These are phyloP conservation scores for Xanthoconium stramineum DNA, from an alignment of 768 basidiomycete species.

Conservation along the genomic window DNA sequence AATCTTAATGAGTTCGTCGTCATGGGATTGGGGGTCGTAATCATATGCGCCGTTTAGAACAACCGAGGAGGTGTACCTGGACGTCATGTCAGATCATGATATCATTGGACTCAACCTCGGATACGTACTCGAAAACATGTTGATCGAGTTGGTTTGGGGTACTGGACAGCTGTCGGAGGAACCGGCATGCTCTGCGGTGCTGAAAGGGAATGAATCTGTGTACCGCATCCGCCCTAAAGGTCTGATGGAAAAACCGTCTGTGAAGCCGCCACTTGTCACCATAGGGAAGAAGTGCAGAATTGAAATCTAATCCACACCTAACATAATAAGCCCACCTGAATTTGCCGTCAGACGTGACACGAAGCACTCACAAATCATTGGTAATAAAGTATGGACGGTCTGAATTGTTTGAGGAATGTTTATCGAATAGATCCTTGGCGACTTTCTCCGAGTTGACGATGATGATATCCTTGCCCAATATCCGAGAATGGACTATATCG, in stretches of 20 bases:
- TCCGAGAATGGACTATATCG: constrained; percentile 20
- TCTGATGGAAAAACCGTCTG: constrained; percentile 24
- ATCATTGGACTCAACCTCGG: constrained; percentile 14
- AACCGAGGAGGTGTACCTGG: constrained; percentile 7
- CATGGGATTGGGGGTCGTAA: constrained; percentile 7
- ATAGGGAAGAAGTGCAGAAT: constrained; percentile 2
- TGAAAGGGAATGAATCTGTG: constrained; percentile 25
- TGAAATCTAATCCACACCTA: constrained; percentile 13
- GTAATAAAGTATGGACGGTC: constrained; percentile 40
- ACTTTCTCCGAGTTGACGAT: constrained; percentile 28
- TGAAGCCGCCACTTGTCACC: not conserved
- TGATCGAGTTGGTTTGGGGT: constrained; percentile 23
- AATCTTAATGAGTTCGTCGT: constrained; percentile 4
- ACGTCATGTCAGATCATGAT: not conserved
- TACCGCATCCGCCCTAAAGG: constrained; percentile 14
- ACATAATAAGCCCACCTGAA: not conserved
- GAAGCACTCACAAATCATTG: constrained; percentile 5
- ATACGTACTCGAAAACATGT: constrained; percentile 17
- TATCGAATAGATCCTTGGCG: constrained; percentile 28
- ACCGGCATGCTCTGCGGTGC: constrained; percentile 23
- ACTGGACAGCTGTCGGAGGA: constrained; percentile 30
- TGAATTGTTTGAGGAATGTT: constrained; percentile 43
- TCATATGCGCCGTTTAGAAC: constrained; percentile 10
- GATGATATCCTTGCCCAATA: constrained; percentile 42
- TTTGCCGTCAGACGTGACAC: not conserved